A percentile compares a stretch with the other conserved stretches of the same genome.
phyloP scores from a whole-genome alignment of 331 rosid species.

The Pyracantha coccinea region DNA sequence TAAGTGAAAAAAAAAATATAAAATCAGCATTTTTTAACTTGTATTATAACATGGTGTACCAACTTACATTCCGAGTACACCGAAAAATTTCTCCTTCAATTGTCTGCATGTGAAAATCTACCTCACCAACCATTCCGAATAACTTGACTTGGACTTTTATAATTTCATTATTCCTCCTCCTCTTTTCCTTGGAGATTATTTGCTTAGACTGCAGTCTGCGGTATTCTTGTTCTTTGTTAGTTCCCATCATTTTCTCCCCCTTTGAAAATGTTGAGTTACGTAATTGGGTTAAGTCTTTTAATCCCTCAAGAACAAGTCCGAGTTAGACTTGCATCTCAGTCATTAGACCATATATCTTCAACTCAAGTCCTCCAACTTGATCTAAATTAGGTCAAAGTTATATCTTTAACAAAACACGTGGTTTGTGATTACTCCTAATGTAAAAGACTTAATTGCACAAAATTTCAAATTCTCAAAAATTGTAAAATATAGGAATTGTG shows the following conservation, averaged over 20 bases:
- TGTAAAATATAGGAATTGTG: not conserved
- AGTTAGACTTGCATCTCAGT: not conserved
- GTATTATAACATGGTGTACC: not conserved
- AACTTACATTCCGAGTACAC: too few relatives aligned
- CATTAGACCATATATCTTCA: not conserved
- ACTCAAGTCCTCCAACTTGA: not conserved
- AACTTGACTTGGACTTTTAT: not conserved
- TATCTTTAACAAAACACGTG: not conserved
- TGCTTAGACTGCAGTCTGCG: not conserved
- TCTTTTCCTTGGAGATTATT: not conserved
- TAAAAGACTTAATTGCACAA: too few relatives aligned
- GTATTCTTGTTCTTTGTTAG: not conserved
- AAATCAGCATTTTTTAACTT: too few relatives aligned
- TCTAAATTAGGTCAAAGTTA: not conserved
- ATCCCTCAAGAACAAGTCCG: not conserved
- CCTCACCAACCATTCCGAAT: conserved; percentile 3
- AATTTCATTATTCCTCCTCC: not conserved
- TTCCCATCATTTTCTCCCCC: not conserved
- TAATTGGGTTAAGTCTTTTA: not conserved
- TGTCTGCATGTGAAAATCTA: not conserved
- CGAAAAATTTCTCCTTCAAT: not conserved
- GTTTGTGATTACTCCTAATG: not conserved
- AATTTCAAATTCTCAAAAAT: not conserved
- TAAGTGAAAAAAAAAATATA: too few relatives aligned
- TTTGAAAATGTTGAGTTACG: not conserved